phyloP scores from a whole-genome alignment of 345 rosid genomes.

The Populus euphratica region DNA sequence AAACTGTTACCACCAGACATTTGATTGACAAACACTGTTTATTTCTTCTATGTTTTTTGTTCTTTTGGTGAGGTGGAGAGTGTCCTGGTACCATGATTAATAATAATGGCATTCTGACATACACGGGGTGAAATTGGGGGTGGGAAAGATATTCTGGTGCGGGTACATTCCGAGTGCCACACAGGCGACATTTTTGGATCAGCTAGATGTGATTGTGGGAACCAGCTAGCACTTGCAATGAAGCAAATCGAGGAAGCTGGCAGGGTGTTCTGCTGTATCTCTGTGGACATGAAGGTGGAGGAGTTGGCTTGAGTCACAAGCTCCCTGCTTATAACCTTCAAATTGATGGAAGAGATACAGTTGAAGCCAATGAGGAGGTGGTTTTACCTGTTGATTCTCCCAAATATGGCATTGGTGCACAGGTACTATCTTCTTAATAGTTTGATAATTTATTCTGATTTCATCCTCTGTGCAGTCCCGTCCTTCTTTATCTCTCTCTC shows the following conservation, averaged over 20 bases:
- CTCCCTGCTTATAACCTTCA: conserved; percentile 86
- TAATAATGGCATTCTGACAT: background rate
- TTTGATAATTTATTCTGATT: background rate
- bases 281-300: conserved; percentile 94
- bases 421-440: conserved; percentile 40
- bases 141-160: conserved; percentile 71
- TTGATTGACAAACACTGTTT: background rate
- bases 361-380: conserved; percentile 84
- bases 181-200: conserved; percentile 85
- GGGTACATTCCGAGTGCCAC: conserved; percentile 75
- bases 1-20: background rate
- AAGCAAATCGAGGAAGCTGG: conserved; percentile 70
- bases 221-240: conserved; percentile 76
- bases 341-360: conserved; percentile 80
- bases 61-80: background rate
- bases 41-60: background rate
- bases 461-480: background rate
- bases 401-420: conserved; percentile 90
- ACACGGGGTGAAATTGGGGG: conserved; percentile 66
- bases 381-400: conserved; percentile 87
- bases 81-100: background rate
- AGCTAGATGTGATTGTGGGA: conserved; percentile 73
- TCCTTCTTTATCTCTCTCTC: background rate
- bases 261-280: conserved; percentile 74
- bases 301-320: conserved; percentile 86